Conservation (phyloP, 352 stramenopile species). For the Globisporangium nodosum region DNA sequence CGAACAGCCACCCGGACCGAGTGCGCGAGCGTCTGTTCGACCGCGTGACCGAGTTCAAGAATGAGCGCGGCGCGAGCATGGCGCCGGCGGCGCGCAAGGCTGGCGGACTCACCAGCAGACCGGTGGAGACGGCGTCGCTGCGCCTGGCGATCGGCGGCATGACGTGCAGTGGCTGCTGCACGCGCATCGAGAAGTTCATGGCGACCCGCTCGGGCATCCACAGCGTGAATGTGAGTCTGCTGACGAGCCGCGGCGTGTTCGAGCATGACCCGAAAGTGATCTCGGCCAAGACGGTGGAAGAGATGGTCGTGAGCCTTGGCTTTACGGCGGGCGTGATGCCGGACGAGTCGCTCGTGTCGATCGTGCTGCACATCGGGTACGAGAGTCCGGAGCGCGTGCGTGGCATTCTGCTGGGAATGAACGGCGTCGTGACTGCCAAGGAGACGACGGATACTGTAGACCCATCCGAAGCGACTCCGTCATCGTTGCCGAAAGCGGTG, state of each 20-base stretch:
- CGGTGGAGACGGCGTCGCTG: constrained; percentile 16
- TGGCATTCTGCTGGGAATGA: constrained; percentile 20
- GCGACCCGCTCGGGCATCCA: constrained; percentile 42
- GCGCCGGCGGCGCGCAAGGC: constrained; percentile 1
- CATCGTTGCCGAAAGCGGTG: constrained; percentile 5
- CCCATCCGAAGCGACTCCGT: background rate
- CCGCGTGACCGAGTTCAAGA: constrained; percentile 34
- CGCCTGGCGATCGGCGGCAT: constrained; percentile 72
- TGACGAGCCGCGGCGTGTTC: constrained; percentile 52
- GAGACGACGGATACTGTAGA: constrained; percentile 15
- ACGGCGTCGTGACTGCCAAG: constrained; percentile 29
- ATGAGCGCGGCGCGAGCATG: constrained; percentile 16
- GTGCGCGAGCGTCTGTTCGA: constrained; percentile 29
- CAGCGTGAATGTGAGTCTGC: constrained; percentile 55
- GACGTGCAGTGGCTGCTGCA: constrained; percentile 85
- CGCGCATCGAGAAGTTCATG: constrained; percentile 78
- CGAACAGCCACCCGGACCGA: constrained; percentile 7
- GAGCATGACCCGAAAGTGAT: constrained; percentile 37
- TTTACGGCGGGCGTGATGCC: constrained; percentile 60
- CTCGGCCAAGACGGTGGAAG: constrained; percentile 55
- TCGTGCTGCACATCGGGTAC: constrained; percentile 44
- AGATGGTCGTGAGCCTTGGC: constrained; percentile 52
- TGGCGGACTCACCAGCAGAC: background rate
- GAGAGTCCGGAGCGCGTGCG: constrained; percentile 19
- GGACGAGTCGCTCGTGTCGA: constrained; percentile 40